Percentiles rank a stretch among this genome's conserved stretches.
Conservation (phyloP, 2,329 filamentous ascomycete species). For the Atkinsonella texensis region DNA sequence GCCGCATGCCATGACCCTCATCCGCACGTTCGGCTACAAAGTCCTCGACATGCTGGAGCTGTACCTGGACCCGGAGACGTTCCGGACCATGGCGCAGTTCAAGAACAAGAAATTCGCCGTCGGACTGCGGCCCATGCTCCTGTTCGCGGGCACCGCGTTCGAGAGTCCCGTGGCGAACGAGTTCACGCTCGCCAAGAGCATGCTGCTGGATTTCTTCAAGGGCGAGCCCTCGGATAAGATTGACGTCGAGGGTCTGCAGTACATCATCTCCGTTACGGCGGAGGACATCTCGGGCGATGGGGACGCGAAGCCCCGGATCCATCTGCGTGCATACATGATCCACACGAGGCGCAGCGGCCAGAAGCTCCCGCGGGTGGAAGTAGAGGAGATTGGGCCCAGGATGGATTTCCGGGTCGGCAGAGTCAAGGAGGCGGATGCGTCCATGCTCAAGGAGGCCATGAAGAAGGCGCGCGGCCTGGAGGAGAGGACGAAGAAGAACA, state of each 20-base stretch:
- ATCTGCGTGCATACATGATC: slow-evolving; percentile 74
- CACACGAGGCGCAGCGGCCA: slow-evolving; percentile 77
- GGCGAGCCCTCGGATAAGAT: slow-evolving; percentile 65
- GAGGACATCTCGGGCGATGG: slow-evolving; percentile 43
- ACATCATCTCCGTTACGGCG: slow-evolving; percentile 71
- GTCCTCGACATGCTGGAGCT: slow-evolving; percentile 93
- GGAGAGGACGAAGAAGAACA: slow-evolving; percentile 90
- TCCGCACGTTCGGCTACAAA: slow-evolving; percentile 74
- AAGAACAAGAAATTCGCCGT: slow-evolving; percentile 64
- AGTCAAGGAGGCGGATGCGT: slow-evolving; percentile 63
- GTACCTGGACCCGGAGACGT: slow-evolving; percentile 63
- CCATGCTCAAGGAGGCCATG: slow-evolving; percentile 79
- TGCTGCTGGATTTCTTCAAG: slow-evolving; percentile 85
- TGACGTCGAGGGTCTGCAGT: slow-evolving; percentile 90
- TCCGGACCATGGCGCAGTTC: slow-evolving; percentile 61
- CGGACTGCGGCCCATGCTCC: slow-evolving; percentile 76
- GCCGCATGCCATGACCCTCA: slow-evolving; percentile 77
- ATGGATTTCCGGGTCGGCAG: slow-evolving; percentile 86
- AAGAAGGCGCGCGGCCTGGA: slow-evolving; percentile 66
- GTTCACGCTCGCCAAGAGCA: slow-evolving; percentile 75
- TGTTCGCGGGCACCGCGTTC: slow-evolving; percentile 83
- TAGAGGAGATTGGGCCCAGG: slow-evolving; percentile 90
- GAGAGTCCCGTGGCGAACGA: slow-evolving; percentile 68
- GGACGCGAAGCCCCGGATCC: slow-evolving; percentile 42
- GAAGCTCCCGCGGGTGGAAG: slow-evolving; percentile 77